A percentile compares a stretch with the other conserved stretches of the same genome.
Evolutionary conservation across 139 green algal genomes (phyloP).

Genomic region (Volvox reticuliferus): DNA sequence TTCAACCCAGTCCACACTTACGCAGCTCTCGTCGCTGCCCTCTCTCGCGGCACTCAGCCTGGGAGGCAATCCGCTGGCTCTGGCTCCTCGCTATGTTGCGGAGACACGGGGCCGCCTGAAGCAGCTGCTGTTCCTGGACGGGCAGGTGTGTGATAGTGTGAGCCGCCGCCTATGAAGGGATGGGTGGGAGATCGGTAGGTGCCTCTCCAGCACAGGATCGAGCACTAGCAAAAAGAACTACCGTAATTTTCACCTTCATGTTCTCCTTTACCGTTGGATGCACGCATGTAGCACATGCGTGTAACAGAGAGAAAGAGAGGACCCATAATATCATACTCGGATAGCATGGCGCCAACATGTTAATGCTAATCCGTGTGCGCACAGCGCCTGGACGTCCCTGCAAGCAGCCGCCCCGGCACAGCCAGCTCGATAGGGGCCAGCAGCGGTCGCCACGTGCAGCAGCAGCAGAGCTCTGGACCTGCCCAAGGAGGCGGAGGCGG

Average conservation of each 20-base stretch:
- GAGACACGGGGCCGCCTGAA: conserved; percentile 1
- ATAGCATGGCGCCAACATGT: too few relatives aligned
- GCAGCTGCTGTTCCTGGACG: conserved; percentile 44
- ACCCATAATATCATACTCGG: too few relatives aligned
- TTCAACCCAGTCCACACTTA: background rate
- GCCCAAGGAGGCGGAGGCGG: background rate
- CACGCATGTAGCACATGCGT: too few relatives aligned
- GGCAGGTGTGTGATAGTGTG: conserved; percentile 17
- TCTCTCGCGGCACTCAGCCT: conserved; percentile 21
- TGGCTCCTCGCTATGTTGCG: background rate
- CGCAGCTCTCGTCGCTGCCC: background rate
- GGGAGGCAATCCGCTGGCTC: conserved; percentile 21
- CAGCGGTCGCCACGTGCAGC: background rate
- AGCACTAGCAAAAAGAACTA: too few relatives aligned
- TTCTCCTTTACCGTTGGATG: too few relatives aligned
- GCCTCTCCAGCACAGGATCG: too few relatives aligned
- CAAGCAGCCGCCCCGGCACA: conserved; percentile 30
- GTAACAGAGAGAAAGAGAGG: too few relatives aligned
- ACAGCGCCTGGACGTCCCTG: conserved; percentile 2
- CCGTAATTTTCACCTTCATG: too few relatives aligned
- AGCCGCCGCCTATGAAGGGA: too few relatives aligned
- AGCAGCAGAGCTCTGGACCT: background rate
- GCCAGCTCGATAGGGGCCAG: conserved; percentile 9
- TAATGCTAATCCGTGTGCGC: background rate
- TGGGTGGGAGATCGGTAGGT: too few relatives aligned